Evolutionary conservation across 1,284 basidiomycete genomes (phyloP).

Genomic region (Heterobasidion annosum): DNA sequence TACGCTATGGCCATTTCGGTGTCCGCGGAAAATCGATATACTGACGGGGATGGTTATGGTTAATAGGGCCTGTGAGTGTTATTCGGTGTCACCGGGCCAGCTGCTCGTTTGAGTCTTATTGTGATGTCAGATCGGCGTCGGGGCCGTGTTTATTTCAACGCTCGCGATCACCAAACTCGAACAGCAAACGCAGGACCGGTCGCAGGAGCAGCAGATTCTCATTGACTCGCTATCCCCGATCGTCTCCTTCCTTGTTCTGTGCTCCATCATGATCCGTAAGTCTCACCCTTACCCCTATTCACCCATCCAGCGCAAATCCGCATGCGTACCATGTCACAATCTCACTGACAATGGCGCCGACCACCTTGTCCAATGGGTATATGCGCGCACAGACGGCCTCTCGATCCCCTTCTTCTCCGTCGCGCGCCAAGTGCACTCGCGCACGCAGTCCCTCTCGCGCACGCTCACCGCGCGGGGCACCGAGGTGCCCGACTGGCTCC

Average conservation of each 20-base stretch:
- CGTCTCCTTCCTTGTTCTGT: slow-evolving; percentile 75
- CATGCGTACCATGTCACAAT: slow-evolving; percentile 32
- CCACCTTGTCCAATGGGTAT: slow-evolving; percentile 24
- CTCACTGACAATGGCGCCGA: neutral
- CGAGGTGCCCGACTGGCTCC: slow-evolving; percentile 39
- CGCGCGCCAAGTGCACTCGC: neutral
- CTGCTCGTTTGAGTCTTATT: neutral
- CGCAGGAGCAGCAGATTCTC: slow-evolving; percentile 69
- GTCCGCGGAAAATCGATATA: no score
- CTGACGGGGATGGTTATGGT: neutral
- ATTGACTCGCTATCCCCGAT: slow-evolving; percentile 68
- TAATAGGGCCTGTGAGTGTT: slow-evolving; percentile 42
- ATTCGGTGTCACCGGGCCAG: no score
- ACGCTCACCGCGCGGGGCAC: slow-evolving; percentile 18
- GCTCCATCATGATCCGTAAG: slow-evolving; percentile 75
- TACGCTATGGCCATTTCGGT: no score
- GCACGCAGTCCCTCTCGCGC: slow-evolving; percentile 18
- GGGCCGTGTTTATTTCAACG: slow-evolving; percentile 81
- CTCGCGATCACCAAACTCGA: slow-evolving; percentile 67
- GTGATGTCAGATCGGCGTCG: slow-evolving; percentile 58
- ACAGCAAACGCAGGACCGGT: slow-evolving; percentile 58
- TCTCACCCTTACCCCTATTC: slow-evolving; percentile 71
- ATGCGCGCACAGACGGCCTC: slow-evolving; percentile 70
- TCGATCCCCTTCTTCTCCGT: slow-evolving; percentile 75
- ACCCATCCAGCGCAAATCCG: slow-evolving; percentile 30